Evolutionary conservation across 2,329 filamentous ascomycete genomes (phyloP).

Genomic region (Pseudogymnoascus sp.): DNA sequence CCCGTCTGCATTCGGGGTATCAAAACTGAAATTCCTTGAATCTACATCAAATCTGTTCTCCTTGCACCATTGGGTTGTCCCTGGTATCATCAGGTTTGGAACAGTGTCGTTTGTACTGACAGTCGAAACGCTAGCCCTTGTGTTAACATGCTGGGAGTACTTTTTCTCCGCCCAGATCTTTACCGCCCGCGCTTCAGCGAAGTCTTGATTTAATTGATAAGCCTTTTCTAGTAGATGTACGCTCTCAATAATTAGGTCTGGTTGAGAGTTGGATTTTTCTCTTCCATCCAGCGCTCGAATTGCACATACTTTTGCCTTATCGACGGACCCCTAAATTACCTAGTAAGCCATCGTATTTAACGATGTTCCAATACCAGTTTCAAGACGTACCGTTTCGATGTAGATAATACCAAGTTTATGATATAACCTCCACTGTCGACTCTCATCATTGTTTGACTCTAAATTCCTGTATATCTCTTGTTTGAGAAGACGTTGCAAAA

Average conservation of each 20-base stretch:
- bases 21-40: background rate
- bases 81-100: background rate
- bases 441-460: background rate
- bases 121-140: background rate
- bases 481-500: background rate
- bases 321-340: background rate
- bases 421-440: background rate
- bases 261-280: background rate
- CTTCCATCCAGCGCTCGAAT: background rate
- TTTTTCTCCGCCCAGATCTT: background rate
- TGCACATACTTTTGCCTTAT: background rate
- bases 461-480: background rate
- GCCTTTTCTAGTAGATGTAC: background rate
- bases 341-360: background rate
- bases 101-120: background rate
- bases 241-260: background rate
- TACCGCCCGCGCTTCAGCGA: background rate
- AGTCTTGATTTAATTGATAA: background rate
- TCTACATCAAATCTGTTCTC: background rate
- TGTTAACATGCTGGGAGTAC: background rate
- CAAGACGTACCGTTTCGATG: background rate
- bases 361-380: background rate
- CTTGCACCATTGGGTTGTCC: background rate
- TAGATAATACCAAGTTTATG: background rate
- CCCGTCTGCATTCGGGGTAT: background rate